Evolutionary conservation across 768 basidiomycete species (phyloP).

Genomic region (Podaxis sp.): DNA sequence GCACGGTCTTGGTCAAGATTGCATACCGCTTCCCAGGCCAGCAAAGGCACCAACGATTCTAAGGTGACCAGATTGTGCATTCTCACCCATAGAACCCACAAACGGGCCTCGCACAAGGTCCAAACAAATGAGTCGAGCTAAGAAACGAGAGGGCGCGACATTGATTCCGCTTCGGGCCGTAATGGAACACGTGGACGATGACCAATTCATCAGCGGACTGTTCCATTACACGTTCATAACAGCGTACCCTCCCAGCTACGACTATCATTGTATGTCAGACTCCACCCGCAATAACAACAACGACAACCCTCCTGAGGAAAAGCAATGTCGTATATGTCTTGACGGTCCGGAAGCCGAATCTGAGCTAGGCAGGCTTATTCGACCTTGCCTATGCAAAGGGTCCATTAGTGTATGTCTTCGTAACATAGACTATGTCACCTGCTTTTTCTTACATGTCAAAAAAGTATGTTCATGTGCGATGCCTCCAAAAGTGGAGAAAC

Average conservation of each 20-base stretch:
- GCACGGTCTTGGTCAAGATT: background rate
- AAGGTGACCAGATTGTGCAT: conserved; percentile 32
- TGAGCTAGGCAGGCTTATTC: conserved; percentile 73
- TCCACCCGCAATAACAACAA: conserved; percentile 12
- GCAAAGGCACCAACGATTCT: conserved; percentile 57
- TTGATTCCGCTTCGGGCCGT: conserved; percentile 1
- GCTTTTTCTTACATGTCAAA: background rate
- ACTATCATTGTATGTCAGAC: conserved; percentile 11
- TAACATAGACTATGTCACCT: conserved; percentile 2
- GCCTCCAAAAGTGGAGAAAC: conserved; percentile 74
- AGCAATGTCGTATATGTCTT: conserved; percentile 84
- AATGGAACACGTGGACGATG: conserved; percentile 14
- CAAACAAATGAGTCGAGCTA: background rate
- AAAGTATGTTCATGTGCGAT: conserved; percentile 79
- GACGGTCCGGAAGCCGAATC: conserved; percentile 61
- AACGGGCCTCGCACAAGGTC: background rate
- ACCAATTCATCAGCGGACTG: conserved; percentile 2
- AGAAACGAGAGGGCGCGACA: background rate
- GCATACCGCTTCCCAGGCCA: conserved; percentile 61
- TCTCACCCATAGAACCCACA: conserved; percentile 14
- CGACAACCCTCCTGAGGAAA: conserved; percentile 36
- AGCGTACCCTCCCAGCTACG: conserved; percentile 5
- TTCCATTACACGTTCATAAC: background rate
- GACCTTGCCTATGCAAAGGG: conserved; percentile 79
- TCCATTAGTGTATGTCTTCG: conserved; percentile 59